These are phyloP conservation scores for Chlamydomonas incerta DNA, from an alignment of 139 green algal genomes.

Conservation along the genomic window DNA sequence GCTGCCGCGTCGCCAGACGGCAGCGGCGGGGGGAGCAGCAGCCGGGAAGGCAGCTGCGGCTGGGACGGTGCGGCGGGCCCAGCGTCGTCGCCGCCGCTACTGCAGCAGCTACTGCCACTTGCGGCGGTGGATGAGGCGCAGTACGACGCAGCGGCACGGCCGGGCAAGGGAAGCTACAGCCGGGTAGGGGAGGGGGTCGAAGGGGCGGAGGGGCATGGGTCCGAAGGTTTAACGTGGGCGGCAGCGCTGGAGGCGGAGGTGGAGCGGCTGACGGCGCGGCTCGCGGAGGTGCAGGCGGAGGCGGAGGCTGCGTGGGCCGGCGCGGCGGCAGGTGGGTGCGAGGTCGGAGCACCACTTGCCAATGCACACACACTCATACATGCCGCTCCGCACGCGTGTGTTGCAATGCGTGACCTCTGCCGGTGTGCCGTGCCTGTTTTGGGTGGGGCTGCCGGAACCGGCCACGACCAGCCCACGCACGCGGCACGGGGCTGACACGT, in stretches of 20 bases:
- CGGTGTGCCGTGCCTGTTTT: no score
- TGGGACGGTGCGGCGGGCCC: no score
- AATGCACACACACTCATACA: no score
- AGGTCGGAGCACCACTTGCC: no score
- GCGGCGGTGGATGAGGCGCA: background rate
- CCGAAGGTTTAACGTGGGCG: background rate
- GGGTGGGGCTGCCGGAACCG: no score
- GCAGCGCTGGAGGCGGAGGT: background rate
- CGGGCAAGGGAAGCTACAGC: conserved; percentile 9
- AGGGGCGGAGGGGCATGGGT: background rate
- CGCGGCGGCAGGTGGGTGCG: background rate
- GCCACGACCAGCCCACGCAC: no score
- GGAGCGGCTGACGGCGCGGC: background rate
- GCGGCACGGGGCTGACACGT: no score
- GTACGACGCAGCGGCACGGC: background rate
- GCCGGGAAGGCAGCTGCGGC: no score
- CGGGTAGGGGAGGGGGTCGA: background rate
- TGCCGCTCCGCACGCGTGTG: no score
- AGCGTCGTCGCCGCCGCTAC: background rate
- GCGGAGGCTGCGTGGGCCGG: background rate
- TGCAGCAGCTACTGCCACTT: background rate
- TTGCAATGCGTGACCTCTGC: no score
- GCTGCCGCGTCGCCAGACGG: background rate
- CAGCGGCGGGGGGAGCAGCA: background rate
- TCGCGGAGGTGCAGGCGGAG: background rate